Percentiles rank a stretch among this genome's conserved stretches.
Evolutionary conservation across 2,329 filamentous ascomycete genomes (phyloP).

Genomic region (Fusarium anthophilum): DNA sequence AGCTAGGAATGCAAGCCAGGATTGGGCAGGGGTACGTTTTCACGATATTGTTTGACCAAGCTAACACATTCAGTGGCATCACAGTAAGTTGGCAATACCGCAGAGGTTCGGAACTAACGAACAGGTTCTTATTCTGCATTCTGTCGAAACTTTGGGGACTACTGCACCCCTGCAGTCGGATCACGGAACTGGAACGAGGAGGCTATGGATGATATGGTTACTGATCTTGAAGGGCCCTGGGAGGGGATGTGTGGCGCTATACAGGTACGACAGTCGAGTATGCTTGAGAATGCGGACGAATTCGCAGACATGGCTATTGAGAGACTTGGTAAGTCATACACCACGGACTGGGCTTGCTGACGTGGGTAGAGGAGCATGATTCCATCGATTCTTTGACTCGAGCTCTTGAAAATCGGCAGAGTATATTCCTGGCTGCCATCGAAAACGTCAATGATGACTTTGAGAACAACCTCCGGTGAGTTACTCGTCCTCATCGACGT

Average conservation of each 20-base stretch:
- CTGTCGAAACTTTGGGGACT: slow-evolving; percentile 52
- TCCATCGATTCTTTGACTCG: slow-evolving; percentile 25
- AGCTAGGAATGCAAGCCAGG: slow-evolving; percentile 42
- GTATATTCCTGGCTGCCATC: slow-evolving; percentile 41
- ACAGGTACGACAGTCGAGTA: background rate
- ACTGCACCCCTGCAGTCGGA: slow-evolving; percentile 43
- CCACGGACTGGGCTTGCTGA: background rate
- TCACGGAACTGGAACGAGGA: slow-evolving; percentile 57
- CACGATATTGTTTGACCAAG: background rate
- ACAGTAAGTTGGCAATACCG: slow-evolving; percentile 8
- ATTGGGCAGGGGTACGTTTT: slow-evolving; percentile 50
- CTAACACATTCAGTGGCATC: slow-evolving; percentile 44
- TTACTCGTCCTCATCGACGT: background rate
- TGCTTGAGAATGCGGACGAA: background rate
- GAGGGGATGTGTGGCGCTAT: slow-evolving; percentile 8
- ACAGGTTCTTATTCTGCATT: slow-evolving; percentile 53
- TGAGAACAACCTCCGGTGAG: slow-evolving; percentile 12
- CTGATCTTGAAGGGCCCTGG: slow-evolving; percentile 49
- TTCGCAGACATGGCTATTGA: slow-evolving; percentile 12
- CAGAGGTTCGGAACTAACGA: background rate
- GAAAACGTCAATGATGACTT: slow-evolving; percentile 43
- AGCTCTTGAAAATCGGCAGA: slow-evolving; percentile 43
- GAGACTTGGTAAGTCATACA: slow-evolving; percentile 14
- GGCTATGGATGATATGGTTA: slow-evolving; percentile 50
- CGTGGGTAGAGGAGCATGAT: background rate